Base-by-base conservation (phyloP, 2,329 filamentous ascomycete genomes). In the Fusarium oxysporum region DNA sequence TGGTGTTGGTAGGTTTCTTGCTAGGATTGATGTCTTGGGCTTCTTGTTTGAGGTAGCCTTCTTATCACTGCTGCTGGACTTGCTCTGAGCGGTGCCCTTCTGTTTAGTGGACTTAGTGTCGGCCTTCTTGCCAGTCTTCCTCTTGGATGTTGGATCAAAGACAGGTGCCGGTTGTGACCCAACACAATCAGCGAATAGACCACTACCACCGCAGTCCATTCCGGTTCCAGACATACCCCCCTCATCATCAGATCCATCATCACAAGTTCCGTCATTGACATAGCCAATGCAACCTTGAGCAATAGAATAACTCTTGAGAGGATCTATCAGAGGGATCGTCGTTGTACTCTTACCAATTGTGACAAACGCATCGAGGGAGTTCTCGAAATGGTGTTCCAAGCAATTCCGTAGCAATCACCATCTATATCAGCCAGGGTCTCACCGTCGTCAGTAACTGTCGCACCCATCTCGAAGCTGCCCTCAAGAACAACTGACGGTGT, bases 311-410 rank as follows among this genome's bases (percentile, higher is more conserved):
- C 55, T 62, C 13, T 62, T 8, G 11, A 67, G 4, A 0, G 32
- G 41, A 5, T 62, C 47, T 1, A 68, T 44, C 9, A 68, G 19
- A 23, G 53, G 65, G 9, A 38, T 38, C 8, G 48, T 38, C 8
- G 19, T 21, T 12, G 60, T 23, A 19, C 35, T 4, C 5, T 13
- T 25, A 23, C n/a, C 40, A 3, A 41, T 16, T 3, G 37, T 40
- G 14, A 61, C 25, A 14, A 62, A 68, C 0, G 43, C 62, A 5
- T 62, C 62, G 1, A 62, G 32, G 0, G 37, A 11, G 11, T 68
- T 68, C 21, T 68, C 65, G 2, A 68, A 68, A 25, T 68, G 55
- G 3, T 54, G 23, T 68, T 68, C 65, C 65, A 68, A 19, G 48
- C 37, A 8, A 68, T 56, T 0, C 56, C 65, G 17, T 68, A 68